These are phyloP conservation scores for Smallanthus sonchifolius DNA, from an alignment of 129 eudicot species.

Conservation along the genomic window DNA sequence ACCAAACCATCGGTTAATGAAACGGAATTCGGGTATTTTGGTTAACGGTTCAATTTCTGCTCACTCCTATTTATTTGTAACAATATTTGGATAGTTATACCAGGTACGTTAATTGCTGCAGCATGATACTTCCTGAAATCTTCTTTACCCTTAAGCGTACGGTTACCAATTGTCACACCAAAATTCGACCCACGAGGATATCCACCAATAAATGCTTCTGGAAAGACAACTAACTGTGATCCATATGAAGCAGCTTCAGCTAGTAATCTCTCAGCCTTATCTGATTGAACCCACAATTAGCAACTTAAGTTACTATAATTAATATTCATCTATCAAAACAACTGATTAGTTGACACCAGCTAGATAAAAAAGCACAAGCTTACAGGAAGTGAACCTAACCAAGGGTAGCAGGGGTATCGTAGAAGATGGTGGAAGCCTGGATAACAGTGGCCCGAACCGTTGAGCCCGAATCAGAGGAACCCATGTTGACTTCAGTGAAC, in stretches of 20 bases:
- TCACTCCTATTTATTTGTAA: background rate
- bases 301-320: background rate
- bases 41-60: background rate
- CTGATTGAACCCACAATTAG: conserved; percentile 30
- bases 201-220: conserved; percentile 97
- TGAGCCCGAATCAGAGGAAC: conserved; percentile 54
- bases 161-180: conserved; percentile 80
- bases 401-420: conserved; percentile 95
- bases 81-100: conserved; percentile 29
- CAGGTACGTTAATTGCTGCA: conserved; percentile 91
- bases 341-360: background rate
- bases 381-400: conserved; percentile 35
- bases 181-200: conserved; percentile 98
- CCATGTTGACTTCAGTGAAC: conserved; percentile 84
- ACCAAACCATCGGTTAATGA: background rate
- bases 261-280: conserved; percentile 90
- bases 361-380: background rate
- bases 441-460: conserved; percentile 90
- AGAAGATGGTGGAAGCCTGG: conserved; percentile 94
- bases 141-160: conserved; percentile 85
- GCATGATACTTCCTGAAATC: conserved; percentile 91
- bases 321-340: background rate
- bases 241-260: conserved; percentile 95
- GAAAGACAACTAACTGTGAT: conserved; percentile 90
- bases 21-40: background rate